Conservation (phyloP, 352 stramenopile species). For the Globisporangium nagaii region DNA sequence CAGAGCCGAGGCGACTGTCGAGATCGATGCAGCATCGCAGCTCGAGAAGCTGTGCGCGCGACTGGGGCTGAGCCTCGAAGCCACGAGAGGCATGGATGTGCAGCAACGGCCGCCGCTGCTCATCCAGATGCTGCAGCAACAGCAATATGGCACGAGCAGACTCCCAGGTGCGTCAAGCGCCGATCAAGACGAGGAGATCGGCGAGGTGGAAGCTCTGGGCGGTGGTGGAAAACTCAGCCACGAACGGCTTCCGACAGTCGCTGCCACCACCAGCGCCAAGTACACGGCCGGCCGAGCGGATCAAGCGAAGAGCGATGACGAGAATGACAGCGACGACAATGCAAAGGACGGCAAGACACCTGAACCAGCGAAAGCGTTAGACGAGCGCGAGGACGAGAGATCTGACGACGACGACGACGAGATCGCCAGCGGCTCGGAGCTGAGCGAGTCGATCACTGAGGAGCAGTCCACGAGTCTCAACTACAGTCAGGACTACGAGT, state of each 20-base stretch:
- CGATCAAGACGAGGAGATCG: no score
- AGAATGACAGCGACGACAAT: neutral
- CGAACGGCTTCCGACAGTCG: neutral
- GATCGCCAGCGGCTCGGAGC: conserved; percentile 45
- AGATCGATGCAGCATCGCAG: neutral
- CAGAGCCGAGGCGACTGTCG: conserved; percentile 31
- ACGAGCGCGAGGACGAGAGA: conserved; percentile 15
- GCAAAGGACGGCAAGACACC: neutral
- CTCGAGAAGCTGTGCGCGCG: conserved; percentile 10
- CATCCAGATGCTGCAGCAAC: conserved; percentile 18
- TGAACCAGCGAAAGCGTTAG: neutral
- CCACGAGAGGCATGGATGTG: no score
- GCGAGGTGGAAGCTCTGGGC: no score
- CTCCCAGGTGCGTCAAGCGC: no score
- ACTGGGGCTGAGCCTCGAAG: neutral
- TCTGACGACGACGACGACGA: conserved; percentile 41
- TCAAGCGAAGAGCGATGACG: neutral
- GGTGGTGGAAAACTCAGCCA: neutral
- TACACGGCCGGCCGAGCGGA: neutral
- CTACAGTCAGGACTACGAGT: conserved; percentile 23
- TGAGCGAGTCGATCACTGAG: conserved; percentile 45
- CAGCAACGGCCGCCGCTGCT: conserved; percentile 14
- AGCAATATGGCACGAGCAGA: no score
- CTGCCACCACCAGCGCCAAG: neutral
- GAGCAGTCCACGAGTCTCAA: conserved; percentile 18